Base-by-base conservation (phyloP, 805 yeast genomes). In the Sugiyamaella americana region DNA sequence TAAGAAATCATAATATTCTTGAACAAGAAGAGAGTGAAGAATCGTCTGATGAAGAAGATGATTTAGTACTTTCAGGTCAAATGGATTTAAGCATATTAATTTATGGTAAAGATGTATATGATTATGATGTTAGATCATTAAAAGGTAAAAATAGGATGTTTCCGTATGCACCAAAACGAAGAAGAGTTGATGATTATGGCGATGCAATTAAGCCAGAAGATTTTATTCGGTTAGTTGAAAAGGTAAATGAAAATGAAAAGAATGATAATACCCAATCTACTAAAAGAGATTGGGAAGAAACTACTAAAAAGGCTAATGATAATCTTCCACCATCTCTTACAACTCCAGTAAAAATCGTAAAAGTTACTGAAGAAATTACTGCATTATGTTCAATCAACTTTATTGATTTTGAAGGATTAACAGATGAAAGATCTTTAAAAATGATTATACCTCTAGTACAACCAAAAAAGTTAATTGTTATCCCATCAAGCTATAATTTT, bases 131-230 rank as follows among this genome's bases (percentile, higher is more conserved):
- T 37, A 69, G 75, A 4, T 56, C 58, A 40, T 70, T 72, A 32
- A 75, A 41, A 23, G 54, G 55, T 10, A 49, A 59, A 64, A 73
- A 70, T 62, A 76, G 73, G 38, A 82, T 84, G 85, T 93, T 91
- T 59, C 98, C 96, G 10, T 84, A 70, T 55, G 67, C 77, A 34
- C 74, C 76, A 1, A 74, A 71, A 41, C 76, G 78, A 55, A 68
- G 75, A 20, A 78, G 84, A 53, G 68, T 73, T 40, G 98, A 93
- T 60, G 97, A 91, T 54, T 93, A 91, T 62, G 99, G 99, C 24
- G 82, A 79, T 47, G 66, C 81, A 1, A 80, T 89, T 18, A 80
- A 82, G 51, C 74, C 74, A 37, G 76, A 78, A 34, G 83, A 82
- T 55, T 84, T 81, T 57, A 74, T 71, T 26, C 67, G 74, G 13